Conservation (phyloP, 23 red algal species). For the Gracilaria domingensis region DNA sequence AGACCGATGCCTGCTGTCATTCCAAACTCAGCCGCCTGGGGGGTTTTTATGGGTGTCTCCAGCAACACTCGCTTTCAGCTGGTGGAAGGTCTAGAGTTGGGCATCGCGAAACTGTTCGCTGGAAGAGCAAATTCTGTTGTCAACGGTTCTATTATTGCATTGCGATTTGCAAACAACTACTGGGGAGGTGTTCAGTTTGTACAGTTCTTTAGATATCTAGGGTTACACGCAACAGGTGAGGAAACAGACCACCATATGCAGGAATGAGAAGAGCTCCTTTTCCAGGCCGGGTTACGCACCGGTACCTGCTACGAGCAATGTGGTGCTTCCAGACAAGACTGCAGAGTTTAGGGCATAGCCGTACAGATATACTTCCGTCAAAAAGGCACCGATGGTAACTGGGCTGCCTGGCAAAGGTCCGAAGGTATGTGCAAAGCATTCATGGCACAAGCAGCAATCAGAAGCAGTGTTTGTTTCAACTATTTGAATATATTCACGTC, state of each 20-base stretch:
- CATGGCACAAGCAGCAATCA: background rate
- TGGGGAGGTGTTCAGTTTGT: conserved; percentile 98
- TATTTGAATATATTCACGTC: conserved; percentile 83
- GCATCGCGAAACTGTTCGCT: conserved; percentile 54
- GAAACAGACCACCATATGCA: background rate
- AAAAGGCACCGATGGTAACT: background rate
- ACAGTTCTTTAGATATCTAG: conserved; percentile 94
- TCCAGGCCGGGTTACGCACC: no score
- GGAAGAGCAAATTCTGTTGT: conserved; percentile 47
- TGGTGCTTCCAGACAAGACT: no score
- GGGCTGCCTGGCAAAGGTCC: background rate
- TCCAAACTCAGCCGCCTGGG: conserved; percentile 87
- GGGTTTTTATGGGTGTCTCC: conserved; percentile 85
- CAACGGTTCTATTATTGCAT: conserved; percentile 72
- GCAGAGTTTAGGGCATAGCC: no score
- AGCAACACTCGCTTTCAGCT: conserved; percentile 91
- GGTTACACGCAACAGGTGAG: conserved; percentile 79
- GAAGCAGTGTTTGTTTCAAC: background rate
- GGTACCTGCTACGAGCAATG: no score
- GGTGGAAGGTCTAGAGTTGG: conserved; percentile 84
- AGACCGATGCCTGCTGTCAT: conserved; percentile 88
- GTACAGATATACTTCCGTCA: no score
- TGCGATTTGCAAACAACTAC: conserved; percentile 94
- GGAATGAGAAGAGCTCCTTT: background rate
- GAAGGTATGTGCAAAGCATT: background rate